Evolutionary conservation across 306 rosid genomes (phyloP).

Genomic region (Cucumis melo): DNA sequence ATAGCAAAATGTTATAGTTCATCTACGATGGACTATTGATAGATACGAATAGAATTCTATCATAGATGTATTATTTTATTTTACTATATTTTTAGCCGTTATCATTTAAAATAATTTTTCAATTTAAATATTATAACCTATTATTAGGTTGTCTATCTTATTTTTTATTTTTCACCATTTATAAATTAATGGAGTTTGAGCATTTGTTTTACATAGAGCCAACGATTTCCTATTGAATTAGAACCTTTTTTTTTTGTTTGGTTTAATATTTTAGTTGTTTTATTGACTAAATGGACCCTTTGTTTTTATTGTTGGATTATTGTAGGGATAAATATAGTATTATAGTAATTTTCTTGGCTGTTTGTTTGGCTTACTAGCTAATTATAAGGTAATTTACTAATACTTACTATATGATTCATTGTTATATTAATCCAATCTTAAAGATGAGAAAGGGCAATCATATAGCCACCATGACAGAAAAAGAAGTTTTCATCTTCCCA

Average conservation of each 20-base stretch:
- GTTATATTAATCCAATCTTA: neutral
- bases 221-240: neutral
- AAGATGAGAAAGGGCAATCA: neutral
- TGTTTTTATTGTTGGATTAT: neutral
- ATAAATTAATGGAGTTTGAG: too few relatives aligned
- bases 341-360: neutral
- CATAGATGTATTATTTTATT: too few relatives aligned
- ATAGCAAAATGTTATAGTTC: too few relatives aligned
- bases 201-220: neutral
- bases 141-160: too few relatives aligned
- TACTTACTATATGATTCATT: neutral
- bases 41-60: too few relatives aligned
- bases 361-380: neutral
- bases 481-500: neutral
- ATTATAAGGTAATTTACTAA: neutral
- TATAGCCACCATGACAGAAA: too few relatives aligned
- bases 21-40: too few relatives aligned
- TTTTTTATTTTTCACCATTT: too few relatives aligned
- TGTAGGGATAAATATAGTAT: neutral
- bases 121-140: too few relatives aligned
- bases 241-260: neutral
- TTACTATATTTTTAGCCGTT: too few relatives aligned
- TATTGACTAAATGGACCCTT: neutral
- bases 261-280: neutral
- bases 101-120: too few relatives aligned